Evolutionary conservation across 306 rosid genomes (phyloP).

Genomic region (Prunus dulcis): DNA sequence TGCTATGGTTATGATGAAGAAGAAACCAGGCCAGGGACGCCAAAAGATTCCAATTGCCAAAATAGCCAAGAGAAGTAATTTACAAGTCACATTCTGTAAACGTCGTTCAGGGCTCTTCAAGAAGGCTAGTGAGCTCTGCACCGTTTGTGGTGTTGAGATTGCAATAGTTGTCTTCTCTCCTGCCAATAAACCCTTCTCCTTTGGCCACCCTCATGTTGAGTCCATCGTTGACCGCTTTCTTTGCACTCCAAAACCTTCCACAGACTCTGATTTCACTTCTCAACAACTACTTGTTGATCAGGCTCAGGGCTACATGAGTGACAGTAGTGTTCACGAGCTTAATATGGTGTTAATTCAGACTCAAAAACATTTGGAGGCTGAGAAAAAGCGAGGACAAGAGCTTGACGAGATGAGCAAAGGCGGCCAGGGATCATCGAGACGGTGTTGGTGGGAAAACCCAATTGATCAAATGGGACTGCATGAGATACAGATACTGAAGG

Average conservation of each 20-base stretch:
- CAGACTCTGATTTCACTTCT: not conserved
- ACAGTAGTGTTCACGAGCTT: constrained; percentile 33
- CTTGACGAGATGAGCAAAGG: constrained; percentile 38
- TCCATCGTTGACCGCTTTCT: constrained; percentile 45
- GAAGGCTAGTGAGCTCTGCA: constrained; percentile 72
- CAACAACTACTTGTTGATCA: constrained; percentile 16
- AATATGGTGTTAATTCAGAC: constrained; percentile 39
- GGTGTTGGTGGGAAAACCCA: constrained; percentile 60
- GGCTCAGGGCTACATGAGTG: constrained; percentile 3
- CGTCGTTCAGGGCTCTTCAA: constrained; percentile 68
- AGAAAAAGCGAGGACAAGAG: constrained; percentile 49
- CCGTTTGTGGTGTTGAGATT: constrained; percentile 60
- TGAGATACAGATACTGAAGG: constrained; percentile 35
- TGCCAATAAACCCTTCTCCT: constrained; percentile 57
- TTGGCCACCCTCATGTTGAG: constrained; percentile 59
- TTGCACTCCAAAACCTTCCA: constrained; percentile 12
- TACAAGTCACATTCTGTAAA: constrained; percentile 68
- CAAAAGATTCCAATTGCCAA: constrained; percentile 55
- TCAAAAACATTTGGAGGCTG: constrained; percentile 41
- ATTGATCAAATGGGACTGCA: constrained; percentile 41
- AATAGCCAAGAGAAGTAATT: constrained; percentile 51
- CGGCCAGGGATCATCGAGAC: constrained; percentile 14
- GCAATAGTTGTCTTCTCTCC: constrained; percentile 67
- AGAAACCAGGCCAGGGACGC: constrained; percentile 39
- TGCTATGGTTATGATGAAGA: constrained; percentile 37